Base-by-base conservation (phyloP, 352 stramenopile genomes). In the Globisporangium viniferum region DNA sequence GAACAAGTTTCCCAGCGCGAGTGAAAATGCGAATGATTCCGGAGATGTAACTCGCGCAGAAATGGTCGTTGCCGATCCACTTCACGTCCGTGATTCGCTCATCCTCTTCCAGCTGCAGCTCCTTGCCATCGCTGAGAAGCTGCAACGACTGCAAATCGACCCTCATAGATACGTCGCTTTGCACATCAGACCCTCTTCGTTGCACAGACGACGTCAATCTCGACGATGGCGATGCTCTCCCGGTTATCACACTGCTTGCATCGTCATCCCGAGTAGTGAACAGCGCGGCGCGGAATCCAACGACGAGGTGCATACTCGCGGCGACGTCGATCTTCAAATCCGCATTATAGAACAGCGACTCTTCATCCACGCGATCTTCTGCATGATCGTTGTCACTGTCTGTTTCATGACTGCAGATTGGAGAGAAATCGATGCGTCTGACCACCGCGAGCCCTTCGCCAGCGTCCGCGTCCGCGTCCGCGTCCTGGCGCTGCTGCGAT, bases 1-100 rank as follows among this genome's bases (percentile, higher is more conserved):
- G 89, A 5, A 81, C 66, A 9, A 93, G 57, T 24, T 75, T 77
- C 0, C 83, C 83, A 46, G 77, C 51, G 18, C 75, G 76, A 36
- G 71, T 77, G 46, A 92, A 91, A 9, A 93, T 71, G 15, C 86
- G 86, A 46, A 93, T 56, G 12, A 88, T 59, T 4, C 86, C 86
- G 0, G 83, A 86, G 24, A 77, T 75, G 67, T 90, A 92, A 64
- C 83, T 80, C 35, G 65, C 75, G 14, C 70, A 78, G 22, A 93
- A 77, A n/a, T 79, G 70, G 44, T 89, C 82, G 12, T 68, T 64
- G 56, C 82, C 69, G 57, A 93, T 73, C 83, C 83, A 93, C 66
- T 91, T 92, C 58, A 92, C 74, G 61, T 90, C 80, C 12, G 77
- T 74, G 7, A 92, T 73, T 1, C 62, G 48, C 54, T 91, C 83